A percentile compares a stretch with the other conserved stretches of the same genome.
Conservation (phyloP, 495 filamentous ascomycete genomes). For the Hyaloscypha hepaticicola region DNA sequence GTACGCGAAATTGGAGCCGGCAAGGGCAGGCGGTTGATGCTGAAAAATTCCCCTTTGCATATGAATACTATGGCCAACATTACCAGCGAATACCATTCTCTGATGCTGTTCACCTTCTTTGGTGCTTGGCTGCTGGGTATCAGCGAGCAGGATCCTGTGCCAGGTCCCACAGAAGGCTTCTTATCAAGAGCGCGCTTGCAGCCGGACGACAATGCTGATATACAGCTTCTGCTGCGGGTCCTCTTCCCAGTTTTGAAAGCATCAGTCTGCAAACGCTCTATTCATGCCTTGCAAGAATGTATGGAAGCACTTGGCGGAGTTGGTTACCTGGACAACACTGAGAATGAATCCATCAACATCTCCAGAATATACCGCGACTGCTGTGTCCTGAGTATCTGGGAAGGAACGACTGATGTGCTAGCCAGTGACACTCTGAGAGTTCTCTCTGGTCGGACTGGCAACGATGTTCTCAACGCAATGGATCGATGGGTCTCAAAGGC, state of each 20-base stretch:
- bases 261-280: conserved; percentile 50
- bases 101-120: conserved; percentile 61
- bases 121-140: conserved; percentile 56
- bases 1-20: conserved; percentile 43
- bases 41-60: conserved; percentile 59
- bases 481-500: conserved; percentile 26
- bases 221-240: conserved; percentile 52
- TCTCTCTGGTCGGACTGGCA: conserved; percentile 43
- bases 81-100: conserved; percentile 44
- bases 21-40: conserved; percentile 34
- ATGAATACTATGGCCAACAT: conserved; percentile 58
- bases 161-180: not conserved
- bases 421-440: conserved; percentile 60
- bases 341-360: conserved; percentile 59
- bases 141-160: conserved; percentile 38
- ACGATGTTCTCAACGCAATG: conserved; percentile 42
- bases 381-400: conserved; percentile 68
- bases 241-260: conserved; percentile 68
- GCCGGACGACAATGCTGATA: not conserved
- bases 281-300: conserved; percentile 58
- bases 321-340: conserved; percentile 66
- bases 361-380: conserved; percentile 64
- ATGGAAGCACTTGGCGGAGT: conserved; percentile 75
- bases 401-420: conserved; percentile 73
- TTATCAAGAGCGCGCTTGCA: not conserved